A percentile compares a stretch with the other conserved stretches of the same genome.
Conservation (phyloP, 108 stramenopile species). For the Chaetoceros muelleri region DNA sequence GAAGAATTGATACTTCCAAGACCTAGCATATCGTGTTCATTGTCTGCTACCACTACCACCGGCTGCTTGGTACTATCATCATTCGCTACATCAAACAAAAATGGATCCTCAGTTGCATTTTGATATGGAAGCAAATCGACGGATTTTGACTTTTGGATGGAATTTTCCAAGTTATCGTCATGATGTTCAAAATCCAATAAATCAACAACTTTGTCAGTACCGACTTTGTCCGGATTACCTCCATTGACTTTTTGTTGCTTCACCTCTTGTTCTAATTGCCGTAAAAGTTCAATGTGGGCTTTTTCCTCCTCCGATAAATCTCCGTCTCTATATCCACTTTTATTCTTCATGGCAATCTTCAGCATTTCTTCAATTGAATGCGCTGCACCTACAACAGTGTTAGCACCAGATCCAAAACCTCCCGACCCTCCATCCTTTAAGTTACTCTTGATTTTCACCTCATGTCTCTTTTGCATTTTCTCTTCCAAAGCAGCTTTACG, state of each 20-base stretch:
- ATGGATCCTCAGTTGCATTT: neutral
- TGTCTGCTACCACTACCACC: too few relatives aligned
- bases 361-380: constrained; percentile 65
- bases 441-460: constrained; percentile 27
- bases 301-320: neutral
- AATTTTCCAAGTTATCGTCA: neutral
- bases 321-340: neutral
- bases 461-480: constrained; percentile 27
- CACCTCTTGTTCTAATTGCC: neutral
- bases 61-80: too few relatives aligned
- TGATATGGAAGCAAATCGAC: neutral
- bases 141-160: neutral
- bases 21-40: too few relatives aligned
- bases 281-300: neutral
- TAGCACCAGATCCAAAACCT: constrained; percentile 51
- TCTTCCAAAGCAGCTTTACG: constrained; percentile 25
- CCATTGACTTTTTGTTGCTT: neutral
- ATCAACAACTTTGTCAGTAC: neutral
- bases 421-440: constrained; percentile 30
- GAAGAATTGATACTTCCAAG: too few relatives aligned
- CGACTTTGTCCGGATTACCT: neutral
- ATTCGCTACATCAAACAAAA: neutral
- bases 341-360: constrained; percentile 21
- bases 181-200: neutral
- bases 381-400: constrained; percentile 47